Base-by-base conservation (phyloP, 345 rosid species). In the Erucastrum elatum region DNA sequence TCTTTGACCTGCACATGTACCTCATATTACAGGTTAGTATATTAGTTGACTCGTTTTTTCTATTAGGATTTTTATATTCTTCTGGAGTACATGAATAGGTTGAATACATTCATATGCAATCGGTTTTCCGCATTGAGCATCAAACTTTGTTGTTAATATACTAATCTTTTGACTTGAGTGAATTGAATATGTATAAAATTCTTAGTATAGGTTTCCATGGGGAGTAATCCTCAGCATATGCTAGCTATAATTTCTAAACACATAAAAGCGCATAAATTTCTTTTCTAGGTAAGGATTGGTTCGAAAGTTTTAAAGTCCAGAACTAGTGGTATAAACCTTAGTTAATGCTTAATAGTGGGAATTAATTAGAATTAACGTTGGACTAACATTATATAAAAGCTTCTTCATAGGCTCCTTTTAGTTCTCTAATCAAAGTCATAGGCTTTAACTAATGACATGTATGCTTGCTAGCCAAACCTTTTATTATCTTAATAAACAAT, bases 171-270 rank as follows among this genome's bases (percentile, higher is more conserved):
- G 68, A 75, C 79, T 64, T 72, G 8, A 21, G 15, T 37, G 71
- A 31, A 71, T 74, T 55, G 56, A 69, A 29, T 74, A 61, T n/a
- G 27, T 2, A 15, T 35, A 25, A 29, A 39, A 4, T 0, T 30
- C 1, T 35, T 55, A 75, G 53, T 53, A 64, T 64, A 80, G 68
- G 76, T 80, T 64, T 75, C 76, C 64, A n/a, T 56, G 62, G 26
- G 60, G 79, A 75, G 79, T 80, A 70, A 70, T 75, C 27, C 75
- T 64, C 21, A 64, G 83, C 83, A 80, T 80, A 80, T 80, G 76
- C 79, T 80, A 69, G 79, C 68, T 31, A 21, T 10, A 58, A 3
- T 63, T 37, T 69, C 10, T 37, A 68, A 68, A 53, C 67, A 17
- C 31, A n/a, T n/a, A 63, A 46, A 74, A 53, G 75, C 39, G 8